Conservation (phyloP, 768 basidiomycete genomes). For the Psilocybe subaeruginosa region DNA sequence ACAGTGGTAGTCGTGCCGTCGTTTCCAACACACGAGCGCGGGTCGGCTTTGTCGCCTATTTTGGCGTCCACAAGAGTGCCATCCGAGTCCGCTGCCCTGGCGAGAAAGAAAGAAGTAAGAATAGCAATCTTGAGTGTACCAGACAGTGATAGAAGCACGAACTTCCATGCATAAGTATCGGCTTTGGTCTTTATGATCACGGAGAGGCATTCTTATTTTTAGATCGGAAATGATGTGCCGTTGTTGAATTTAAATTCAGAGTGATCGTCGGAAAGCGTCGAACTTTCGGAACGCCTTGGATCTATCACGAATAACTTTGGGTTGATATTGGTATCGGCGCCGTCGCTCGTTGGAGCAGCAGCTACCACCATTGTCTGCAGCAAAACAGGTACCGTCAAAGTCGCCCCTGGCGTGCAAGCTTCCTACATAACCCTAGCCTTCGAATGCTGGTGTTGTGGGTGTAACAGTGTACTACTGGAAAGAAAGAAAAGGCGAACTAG, state of each 20-base stretch:
- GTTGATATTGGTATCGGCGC: too few species aligned
- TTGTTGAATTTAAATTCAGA: conserved; percentile 4
- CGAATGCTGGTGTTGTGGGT: too few species aligned
- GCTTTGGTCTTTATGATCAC: conserved; percentile 89
- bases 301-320: too few species aligned
- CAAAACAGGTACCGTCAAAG: too few species aligned
- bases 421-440: too few species aligned
- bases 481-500: too few species aligned
- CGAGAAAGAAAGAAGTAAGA: not conserved
- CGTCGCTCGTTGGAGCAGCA: too few species aligned
- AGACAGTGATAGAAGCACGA: conserved; percentile 31
- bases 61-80: conserved; percentile 74
- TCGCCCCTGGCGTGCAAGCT: too few species aligned
- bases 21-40: conserved; percentile 93
- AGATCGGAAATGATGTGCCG: not conserved
- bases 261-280: not conserved
- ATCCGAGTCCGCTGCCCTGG: conserved; percentile 81
- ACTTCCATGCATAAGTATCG: conserved; percentile 94
- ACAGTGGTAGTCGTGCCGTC: conserved; percentile 89
- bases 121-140: too few species aligned
- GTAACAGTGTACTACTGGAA: too few species aligned
- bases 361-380: too few species aligned
- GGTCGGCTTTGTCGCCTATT: conserved; percentile 70
- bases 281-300: too few species aligned
- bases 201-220: conserved; percentile 49